phyloP scores from a whole-genome alignment of 176 grass and related monocot genomes.

The Zizania latifolia region DNA sequence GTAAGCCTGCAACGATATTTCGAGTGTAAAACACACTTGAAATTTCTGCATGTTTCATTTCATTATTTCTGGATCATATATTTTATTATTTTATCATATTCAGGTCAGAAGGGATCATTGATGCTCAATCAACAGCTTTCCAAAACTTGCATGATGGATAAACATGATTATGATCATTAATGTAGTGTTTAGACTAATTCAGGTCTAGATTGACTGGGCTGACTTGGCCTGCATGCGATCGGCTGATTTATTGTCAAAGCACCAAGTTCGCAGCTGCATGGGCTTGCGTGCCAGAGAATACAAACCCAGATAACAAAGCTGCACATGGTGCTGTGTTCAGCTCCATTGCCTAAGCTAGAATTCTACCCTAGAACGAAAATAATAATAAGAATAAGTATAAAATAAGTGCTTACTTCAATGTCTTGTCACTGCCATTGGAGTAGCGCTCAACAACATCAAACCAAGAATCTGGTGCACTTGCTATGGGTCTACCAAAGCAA shows the following conservation, averaged over 20 bases:
- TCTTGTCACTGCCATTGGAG: conserved; percentile 82
- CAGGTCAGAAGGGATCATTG: neutral
- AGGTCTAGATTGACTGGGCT: neutral
- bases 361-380: neutral
- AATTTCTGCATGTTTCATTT: neutral
- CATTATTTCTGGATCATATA: neutral
- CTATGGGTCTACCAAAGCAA: conserved; percentile 74
- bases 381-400: neutral
- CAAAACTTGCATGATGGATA: neutral
- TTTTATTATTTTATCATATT: neutral
- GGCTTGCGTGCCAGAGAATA: neutral
- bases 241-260: neutral
- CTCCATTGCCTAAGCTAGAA: neutral
- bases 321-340: neutral
- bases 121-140: neutral
- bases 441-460: conserved; percentile 75
- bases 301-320: neutral
- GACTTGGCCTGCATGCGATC: neutral
- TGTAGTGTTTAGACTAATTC: neutral
- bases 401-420: conserved; percentile 50
- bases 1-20: conserved; percentile 37
- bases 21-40: neutral
- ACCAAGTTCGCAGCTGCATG: neutral
- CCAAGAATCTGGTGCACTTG: conserved; percentile 84
- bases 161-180: neutral